phyloP scores from a whole-genome alignment of 148 eudicot species.

The Rhododendron henanense region DNA sequence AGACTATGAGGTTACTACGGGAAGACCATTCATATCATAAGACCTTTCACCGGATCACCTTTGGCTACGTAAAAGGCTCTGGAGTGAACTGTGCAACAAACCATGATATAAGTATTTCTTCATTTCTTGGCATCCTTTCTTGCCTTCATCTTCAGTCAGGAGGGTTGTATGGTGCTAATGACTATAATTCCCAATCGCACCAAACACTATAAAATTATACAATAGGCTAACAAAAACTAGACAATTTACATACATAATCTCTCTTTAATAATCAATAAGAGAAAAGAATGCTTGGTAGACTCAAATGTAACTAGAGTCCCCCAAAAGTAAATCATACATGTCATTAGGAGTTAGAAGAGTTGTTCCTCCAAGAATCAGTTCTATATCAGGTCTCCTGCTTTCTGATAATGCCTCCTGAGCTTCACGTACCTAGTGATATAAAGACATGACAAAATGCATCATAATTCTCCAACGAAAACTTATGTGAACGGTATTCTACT shows the following conservation, averaged over 20 bases:
- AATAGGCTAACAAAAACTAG: background rate
- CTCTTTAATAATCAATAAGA: background rate
- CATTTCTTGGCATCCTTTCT: background rate
- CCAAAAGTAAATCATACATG: constrained; percentile 79
- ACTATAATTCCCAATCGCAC: background rate
- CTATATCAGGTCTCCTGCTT: constrained; percentile 74
- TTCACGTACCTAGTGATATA: constrained; percentile 58
- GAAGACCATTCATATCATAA: background rate
- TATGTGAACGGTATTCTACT: background rate
- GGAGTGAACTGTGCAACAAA: background rate
- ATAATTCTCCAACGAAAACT: background rate
- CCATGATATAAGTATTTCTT: background rate
- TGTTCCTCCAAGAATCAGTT: constrained; percentile 82
- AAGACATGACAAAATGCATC: background rate
- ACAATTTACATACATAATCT: background rate
- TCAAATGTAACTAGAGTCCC: constrained; percentile 53
- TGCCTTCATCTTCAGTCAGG: background rate
- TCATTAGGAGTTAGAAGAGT: constrained; percentile 72
- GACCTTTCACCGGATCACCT: background rate
- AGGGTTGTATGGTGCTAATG: background rate
- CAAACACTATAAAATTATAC: background rate
- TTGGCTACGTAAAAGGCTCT: background rate
- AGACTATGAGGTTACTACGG: background rate
- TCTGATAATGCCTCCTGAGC: constrained; percentile 78
- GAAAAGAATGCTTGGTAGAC: background rate